phyloP scores from a whole-genome alignment of 768 basidiomycete species.

The Tricholoma bakamatsutake region DNA sequence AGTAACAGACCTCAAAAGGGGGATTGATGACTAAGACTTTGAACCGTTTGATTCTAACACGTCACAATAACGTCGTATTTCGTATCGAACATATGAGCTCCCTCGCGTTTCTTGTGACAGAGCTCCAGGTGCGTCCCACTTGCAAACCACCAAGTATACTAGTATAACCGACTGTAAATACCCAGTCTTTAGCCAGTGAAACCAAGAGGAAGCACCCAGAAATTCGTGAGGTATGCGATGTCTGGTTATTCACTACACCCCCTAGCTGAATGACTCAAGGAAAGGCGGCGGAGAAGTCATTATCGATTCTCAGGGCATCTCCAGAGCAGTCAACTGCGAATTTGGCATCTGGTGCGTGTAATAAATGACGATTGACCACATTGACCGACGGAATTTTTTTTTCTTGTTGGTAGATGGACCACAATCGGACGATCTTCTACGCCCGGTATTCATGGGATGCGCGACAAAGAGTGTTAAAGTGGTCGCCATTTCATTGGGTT shows the following conservation, averaged over 20 bases:
- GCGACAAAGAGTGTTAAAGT: slow-evolving; percentile 92
- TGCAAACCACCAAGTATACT: background rate
- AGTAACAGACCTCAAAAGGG: too few species aligned
- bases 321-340: slow-evolving; percentile 72
- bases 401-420: slow-evolving; percentile 51
- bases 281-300: slow-evolving; percentile 83
- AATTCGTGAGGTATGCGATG: slow-evolving; percentile 74
- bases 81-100: slow-evolving; percentile 14
- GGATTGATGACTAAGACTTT: too few species aligned
- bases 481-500: slow-evolving; percentile 86
- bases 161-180: background rate
- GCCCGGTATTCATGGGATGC: slow-evolving; percentile 91
- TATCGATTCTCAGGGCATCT: slow-evolving; percentile 74
- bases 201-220: slow-evolving; percentile 87
- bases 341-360: slow-evolving; percentile 64
- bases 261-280: slow-evolving; percentile 15
- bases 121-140: slow-evolving; percentile 8
- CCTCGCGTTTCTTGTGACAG: slow-evolving; percentile 12
- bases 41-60: background rate
- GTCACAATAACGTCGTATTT: background rate
- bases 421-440: slow-evolving; percentile 74
- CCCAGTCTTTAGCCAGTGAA: slow-evolving; percentile 80
- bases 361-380: background rate
- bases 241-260: background rate
- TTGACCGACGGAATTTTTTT: slow-evolving; percentile 2